Conservation (phyloP, 2,329 filamentous ascomycete species). For the Thelonectria rubi region DNA sequence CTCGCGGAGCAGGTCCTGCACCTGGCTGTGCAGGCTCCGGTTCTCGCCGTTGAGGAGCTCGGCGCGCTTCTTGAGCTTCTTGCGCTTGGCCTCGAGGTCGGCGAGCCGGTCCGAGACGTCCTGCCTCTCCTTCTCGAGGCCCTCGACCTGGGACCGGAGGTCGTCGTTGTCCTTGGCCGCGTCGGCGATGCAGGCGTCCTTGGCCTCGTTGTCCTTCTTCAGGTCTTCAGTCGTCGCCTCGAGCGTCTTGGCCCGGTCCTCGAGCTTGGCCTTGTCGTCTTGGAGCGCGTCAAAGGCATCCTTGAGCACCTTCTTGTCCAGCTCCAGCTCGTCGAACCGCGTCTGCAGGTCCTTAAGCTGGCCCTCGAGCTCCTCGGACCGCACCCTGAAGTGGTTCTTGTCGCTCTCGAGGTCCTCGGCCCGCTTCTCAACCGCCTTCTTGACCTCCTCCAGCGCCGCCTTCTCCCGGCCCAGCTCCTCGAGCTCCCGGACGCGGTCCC, state of each 20-base stretch:
- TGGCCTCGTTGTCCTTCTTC: constrained; percentile 37
- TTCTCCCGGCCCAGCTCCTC: constrained; percentile 29
- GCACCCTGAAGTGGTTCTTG: constrained; percentile 22
- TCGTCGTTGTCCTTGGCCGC: constrained; percentile 36
- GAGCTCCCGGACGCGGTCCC: constrained; percentile 32
- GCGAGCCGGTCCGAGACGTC: constrained; percentile 32
- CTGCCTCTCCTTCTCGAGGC: constrained; percentile 39
- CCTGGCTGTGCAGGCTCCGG: constrained; percentile 31
- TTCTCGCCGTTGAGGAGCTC: constrained; percentile 33
- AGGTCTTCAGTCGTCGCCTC: constrained; percentile 32
- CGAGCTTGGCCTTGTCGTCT: constrained; percentile 36
- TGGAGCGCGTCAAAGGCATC: constrained; percentile 32
- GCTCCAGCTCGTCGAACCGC: constrained; percentile 29
- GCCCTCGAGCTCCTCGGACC: constrained; percentile 26
- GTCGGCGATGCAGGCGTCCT: constrained; percentile 36
- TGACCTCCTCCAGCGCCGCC: constrained; percentile 21
- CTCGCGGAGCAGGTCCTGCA: constrained; percentile 32
- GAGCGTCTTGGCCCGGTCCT: constrained; percentile 15
- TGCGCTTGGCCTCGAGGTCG: constrained; percentile 37
- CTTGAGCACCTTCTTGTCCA: constrained; percentile 37
- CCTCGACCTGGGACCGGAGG: constrained; percentile 39
- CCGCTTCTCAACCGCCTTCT: constrained; percentile 17
- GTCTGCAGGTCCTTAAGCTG: constrained; percentile 22
- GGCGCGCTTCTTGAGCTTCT: constrained; percentile 39
- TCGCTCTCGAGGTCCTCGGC: constrained; percentile 31